phyloP scores from a whole-genome alignment of 257 asterid species.

The Solanum verrucosum region DNA sequence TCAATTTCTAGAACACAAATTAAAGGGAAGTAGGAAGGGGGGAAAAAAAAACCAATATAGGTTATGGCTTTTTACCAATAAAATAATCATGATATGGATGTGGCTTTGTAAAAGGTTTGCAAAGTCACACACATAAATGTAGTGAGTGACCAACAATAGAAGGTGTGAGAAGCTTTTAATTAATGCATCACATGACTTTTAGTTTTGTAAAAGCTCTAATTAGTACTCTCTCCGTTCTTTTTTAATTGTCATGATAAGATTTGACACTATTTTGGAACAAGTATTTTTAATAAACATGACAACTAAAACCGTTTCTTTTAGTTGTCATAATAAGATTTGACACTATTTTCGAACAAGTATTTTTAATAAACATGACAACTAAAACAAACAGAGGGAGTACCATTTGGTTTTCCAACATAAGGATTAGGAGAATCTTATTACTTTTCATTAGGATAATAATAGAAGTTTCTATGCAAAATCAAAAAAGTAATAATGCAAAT shows the following conservation, averaged over 20 bases:
- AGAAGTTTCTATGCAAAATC: not conserved
- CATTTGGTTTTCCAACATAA: not conserved
- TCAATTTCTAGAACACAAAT: not conserved
- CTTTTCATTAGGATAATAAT: not conserved
- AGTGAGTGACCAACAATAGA: not conserved
- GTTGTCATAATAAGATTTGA: no score
- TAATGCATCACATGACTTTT: not conserved
- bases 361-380: no score
- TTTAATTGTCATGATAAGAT: no score
- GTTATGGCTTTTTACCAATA: not conserved
- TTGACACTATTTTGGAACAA: no score
- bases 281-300: no score
- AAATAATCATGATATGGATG: not conserved
- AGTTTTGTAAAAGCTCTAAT: not conserved
- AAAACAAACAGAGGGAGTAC: no score
- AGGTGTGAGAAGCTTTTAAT: not conserved
- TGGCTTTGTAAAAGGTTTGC: not conserved
- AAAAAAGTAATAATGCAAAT: not conserved
- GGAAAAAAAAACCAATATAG: not conserved
- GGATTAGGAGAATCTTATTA: not conserved
- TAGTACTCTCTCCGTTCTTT: not conserved
- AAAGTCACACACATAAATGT: not conserved
- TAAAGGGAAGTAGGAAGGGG: not conserved
- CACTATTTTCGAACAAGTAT: no score
- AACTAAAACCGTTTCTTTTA: no score